Evolutionary conservation across 208 protist genomes (phyloP), one percentile per base, ranked within the genome.

Genomic region (Wallacemonas collosoma): DNA sequence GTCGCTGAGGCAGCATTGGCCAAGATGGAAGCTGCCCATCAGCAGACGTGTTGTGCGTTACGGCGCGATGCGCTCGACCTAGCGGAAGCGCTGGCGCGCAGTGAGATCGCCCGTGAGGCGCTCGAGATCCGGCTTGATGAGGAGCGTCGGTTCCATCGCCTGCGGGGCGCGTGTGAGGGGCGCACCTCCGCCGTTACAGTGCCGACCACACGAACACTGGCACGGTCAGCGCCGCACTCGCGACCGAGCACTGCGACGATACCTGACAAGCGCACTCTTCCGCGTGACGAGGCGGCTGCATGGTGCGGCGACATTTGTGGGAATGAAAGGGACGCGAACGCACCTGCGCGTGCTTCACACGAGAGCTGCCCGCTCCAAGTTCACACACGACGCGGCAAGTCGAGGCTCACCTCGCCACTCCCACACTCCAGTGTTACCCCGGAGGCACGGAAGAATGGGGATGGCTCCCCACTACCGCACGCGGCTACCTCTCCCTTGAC

Each of bases 71-170:
- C 40, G 8, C 57, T 71, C 35, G 2, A 36, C 40, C 9, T 44
- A 6, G 44, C n/a, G 26, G 75, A 80, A 47, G 68, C 48, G 55
- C 62, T 68, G 36, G 68, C 63, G 41, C 68, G 75, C 15, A 45
- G 55, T 51, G 68, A 58, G 14, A 36, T 80, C 39, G 39, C 51
- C 36, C 47, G 65, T 9, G 64, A 17, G 7, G 63, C 71, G 75
- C 56, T 63, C 40, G 55, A 75, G 26, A 70, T 54, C 4, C 38
- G 40, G 2, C n/a, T 73, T 11, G 39, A 47, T 5, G 51, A 43
- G 36, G 55, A 67, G 73, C 53, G 53, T 12, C 14, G 15, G 0
- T 6, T 53, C 44, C 44, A 67, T 64, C 58, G 36, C 44, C 62
- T 67, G 17, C 17, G 41, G 15, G 40, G 35, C 58, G 11, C 11